A percentile compares a stretch with the other conserved stretches of the same genome.
Evolutionary conservation across 129 eudicot species (phyloP).

Genomic region (Mikania micrantha): DNA sequence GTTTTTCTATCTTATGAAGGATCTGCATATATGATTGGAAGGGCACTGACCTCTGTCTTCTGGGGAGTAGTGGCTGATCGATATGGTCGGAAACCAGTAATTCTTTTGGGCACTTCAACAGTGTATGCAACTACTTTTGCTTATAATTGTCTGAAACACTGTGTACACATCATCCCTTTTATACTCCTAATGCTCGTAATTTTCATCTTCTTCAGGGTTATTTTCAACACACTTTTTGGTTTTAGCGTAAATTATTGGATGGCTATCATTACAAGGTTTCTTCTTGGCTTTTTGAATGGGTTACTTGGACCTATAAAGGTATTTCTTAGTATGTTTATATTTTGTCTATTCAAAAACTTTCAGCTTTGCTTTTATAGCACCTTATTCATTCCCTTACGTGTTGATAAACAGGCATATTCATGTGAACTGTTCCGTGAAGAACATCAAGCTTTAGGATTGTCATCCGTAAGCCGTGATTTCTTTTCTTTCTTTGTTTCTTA

Average conservation of each 20-base stretch:
- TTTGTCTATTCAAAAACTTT: neutral
- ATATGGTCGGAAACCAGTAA: conserved; percentile 86
- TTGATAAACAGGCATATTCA: conserved; percentile 67
- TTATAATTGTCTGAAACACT: neutral
- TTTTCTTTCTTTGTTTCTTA: neutral
- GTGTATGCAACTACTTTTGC: conserved; percentile 31
- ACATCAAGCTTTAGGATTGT: conserved; percentile 63
- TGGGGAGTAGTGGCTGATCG: conserved; percentile 88
- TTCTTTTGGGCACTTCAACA: conserved; percentile 51
- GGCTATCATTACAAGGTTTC: conserved; percentile 78
- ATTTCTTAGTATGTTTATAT: neutral
- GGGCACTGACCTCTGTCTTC: conserved; percentile 68
- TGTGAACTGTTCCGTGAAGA: conserved; percentile 53
- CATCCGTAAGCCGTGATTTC: conserved; percentile 45
- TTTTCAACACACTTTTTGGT: conserved; percentile 81
- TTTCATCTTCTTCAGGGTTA: conserved; percentile 50
- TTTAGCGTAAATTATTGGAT: conserved; percentile 72
- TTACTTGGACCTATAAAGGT: conserved; percentile 89
- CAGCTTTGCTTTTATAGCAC: neutral
- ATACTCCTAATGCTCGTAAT: neutral
- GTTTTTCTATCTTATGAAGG: conserved; percentile 38
- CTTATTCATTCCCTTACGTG: neutral
- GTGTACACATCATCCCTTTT: neutral
- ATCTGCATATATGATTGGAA: conserved; percentile 77
- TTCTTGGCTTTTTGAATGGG: conserved; percentile 75